phyloP scores from a whole-genome alignment of 306 rosid genomes.

The Glycine soja region DNA sequence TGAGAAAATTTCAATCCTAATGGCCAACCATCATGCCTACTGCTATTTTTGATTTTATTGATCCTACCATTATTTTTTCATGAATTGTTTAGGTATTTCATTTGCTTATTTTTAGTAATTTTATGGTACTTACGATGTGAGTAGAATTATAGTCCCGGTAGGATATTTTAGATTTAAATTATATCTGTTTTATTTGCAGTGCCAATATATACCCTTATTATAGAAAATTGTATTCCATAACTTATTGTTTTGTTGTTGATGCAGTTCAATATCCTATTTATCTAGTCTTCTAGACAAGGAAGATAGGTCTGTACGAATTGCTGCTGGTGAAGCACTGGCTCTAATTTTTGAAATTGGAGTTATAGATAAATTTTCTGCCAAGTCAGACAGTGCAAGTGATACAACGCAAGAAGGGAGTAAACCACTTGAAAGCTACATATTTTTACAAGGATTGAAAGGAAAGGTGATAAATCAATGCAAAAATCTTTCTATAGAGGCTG shows the following conservation, averaged over 20 bases:
- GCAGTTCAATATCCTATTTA: conserved; percentile 80
- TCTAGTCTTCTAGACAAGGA: conserved; percentile 90
- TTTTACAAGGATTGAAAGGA: conserved; percentile 78
- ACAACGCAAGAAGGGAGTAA: conserved; percentile 59
- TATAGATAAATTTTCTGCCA: conserved; percentile 64
- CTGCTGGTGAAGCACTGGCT: conserved; percentile 96
- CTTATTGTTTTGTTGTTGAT: conserved; percentile 36
- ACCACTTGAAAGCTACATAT: conserved; percentile 62
- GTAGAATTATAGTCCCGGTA: not conserved
- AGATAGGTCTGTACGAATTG: conserved; percentile 88
- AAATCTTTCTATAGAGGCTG: conserved; percentile 84
- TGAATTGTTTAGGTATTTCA: not conserved
- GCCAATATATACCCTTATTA: not conserved
- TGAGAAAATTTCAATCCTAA: not conserved
- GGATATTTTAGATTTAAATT: conserved; percentile 22
- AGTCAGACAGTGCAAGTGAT: conserved; percentile 54
- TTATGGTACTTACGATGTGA: not conserved
- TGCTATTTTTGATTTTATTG: not conserved
- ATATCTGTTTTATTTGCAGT: not conserved
- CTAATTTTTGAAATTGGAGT: conserved; percentile 81
- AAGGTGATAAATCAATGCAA: conserved; percentile 82
- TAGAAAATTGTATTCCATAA: conserved; percentile 16
- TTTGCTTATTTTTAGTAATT: not conserved
- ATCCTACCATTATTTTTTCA: not conserved
- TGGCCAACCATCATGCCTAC: not conserved